These are phyloP conservation scores for Talaromyces sp. DNA, from an alignment of 2,329 filamentous ascomycete species.

Conservation along the genomic window DNA sequence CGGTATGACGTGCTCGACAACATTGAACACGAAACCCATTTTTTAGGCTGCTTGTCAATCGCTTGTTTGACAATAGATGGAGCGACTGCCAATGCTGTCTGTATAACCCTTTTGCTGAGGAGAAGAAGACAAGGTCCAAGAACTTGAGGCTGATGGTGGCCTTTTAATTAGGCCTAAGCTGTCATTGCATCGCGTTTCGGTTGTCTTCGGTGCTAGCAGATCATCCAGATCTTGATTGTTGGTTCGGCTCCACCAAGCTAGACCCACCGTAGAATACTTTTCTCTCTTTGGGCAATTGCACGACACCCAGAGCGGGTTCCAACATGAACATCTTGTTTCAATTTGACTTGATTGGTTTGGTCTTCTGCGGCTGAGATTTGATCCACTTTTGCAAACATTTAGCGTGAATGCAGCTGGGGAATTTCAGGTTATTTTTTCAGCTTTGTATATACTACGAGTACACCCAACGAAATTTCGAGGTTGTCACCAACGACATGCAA, in stretches of 20 bases:
- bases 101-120: not conserved
- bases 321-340: not conserved
- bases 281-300: not conserved
- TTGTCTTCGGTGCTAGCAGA: not conserved
- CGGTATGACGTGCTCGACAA: constrained; percentile 45
- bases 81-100: not conserved
- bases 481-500: too few species aligned
- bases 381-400: not conserved
- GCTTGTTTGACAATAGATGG: not conserved
- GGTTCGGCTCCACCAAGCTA: too few species aligned
- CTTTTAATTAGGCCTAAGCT: too few species aligned
- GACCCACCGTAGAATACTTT: too few species aligned
- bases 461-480: too few species aligned
- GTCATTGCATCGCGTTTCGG: not conserved
- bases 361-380: not conserved
- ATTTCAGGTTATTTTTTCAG: too few species aligned
- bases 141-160: not conserved
- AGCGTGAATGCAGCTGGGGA: not conserved
- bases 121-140: not conserved
- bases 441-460: too few species aligned
- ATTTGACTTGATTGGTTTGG: not conserved
- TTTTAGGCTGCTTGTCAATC: not conserved
- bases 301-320: not conserved
- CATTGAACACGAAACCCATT: not conserved
- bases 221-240: too few species aligned